Evolutionary conservation across 805 yeast genomes (phyloP).

Genomic region (Candida pini): DNA sequence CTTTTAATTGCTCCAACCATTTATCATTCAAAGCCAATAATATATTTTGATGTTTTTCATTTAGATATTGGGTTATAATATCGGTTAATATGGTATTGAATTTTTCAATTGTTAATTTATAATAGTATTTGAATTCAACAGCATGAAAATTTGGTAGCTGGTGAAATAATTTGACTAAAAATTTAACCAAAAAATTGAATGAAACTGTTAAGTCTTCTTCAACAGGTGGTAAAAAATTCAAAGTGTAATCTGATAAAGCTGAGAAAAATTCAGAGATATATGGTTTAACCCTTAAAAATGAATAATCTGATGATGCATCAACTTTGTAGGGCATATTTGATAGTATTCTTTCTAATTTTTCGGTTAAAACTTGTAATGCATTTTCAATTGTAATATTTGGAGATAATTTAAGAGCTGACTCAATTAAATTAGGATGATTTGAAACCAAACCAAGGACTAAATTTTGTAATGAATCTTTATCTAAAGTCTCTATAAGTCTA

Average conservation of each 20-base stretch:
- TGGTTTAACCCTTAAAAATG: slow-evolving; percentile 68
- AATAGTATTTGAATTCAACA: slow-evolving; percentile 45
- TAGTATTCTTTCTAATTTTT: slow-evolving; percentile 40
- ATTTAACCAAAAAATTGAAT: slow-evolving; percentile 54
- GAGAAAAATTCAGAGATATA: slow-evolving; percentile 61
- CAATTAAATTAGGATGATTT: slow-evolving; percentile 56
- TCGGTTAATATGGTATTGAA: slow-evolving; percentile 27
- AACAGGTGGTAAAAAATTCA: slow-evolving; percentile 67
- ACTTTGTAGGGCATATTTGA: slow-evolving; percentile 68
- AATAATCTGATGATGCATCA: slow-evolving; percentile 67
- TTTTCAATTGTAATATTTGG: slow-evolving; percentile 54
- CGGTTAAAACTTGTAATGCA: slow-evolving; percentile 44
- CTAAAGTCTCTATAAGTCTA: slow-evolving; percentile 65
- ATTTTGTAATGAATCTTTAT: slow-evolving; percentile 46
- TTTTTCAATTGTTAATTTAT: slow-evolving; percentile 28
- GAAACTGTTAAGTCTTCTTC: slow-evolving; percentile 50
- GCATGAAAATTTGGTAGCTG: slow-evolving; percentile 63
- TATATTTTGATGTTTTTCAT: slow-evolving; percentile 29
- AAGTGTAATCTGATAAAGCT: slow-evolving; percentile 68
- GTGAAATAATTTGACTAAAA: slow-evolving; percentile 53
- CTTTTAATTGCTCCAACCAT: slow-evolving; percentile 25
- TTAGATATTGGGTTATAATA: slow-evolving; percentile 21
- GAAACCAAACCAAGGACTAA: slow-evolving; percentile 49
- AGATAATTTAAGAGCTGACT: slow-evolving; percentile 43
- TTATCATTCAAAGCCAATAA: slow-evolving; percentile 26